Conservation (phyloP, 768 basidiomycete genomes). For the Floccularia luteovirens region DNA sequence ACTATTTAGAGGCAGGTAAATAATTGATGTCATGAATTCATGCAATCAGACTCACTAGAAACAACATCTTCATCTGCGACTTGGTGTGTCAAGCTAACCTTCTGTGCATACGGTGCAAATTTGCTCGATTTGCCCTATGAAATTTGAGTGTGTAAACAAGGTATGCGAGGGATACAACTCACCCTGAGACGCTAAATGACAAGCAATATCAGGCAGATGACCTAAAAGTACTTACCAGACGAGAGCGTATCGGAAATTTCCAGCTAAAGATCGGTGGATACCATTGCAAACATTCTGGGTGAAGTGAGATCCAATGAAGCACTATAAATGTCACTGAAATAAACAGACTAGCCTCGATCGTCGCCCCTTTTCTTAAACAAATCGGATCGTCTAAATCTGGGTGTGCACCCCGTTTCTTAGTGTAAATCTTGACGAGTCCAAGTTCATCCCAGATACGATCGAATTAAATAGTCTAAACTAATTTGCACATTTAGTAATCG, state of each 20-base stretch:
- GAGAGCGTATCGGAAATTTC: constrained; percentile 91
- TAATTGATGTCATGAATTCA: neutral
- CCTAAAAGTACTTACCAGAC: constrained; percentile 60
- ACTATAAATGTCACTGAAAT: neutral
- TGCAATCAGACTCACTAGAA: constrained; percentile 54
- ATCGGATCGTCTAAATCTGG: constrained; percentile 92
- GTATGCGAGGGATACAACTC: constrained; percentile 2
- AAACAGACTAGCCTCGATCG: constrained; percentile 61
- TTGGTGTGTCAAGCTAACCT: constrained; percentile 78
- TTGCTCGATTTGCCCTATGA: constrained; percentile 86
- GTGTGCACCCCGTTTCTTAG: constrained; percentile 92
- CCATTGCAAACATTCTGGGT: constrained; percentile 81
- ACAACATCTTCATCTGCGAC: constrained; percentile 88
- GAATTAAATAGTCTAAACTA: constrained; percentile 66
- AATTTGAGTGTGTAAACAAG: constrained; percentile 1
- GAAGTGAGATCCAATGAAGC: neutral
- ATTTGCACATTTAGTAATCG: constrained; percentile 5
- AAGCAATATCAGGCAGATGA: neutral
- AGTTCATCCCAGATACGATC: constrained; percentile 77
- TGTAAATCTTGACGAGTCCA: constrained; percentile 86
- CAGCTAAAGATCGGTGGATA: constrained; percentile 82
- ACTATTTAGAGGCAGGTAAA: constrained; percentile 10
- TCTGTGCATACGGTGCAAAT: constrained; percentile 90
- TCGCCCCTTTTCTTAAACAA: constrained; percentile 84
- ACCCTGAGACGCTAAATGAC: constrained; percentile 12